phyloP scores from a whole-genome alignment of 73 alveolate genomes.

The Tetrahymena borealis region DNA sequence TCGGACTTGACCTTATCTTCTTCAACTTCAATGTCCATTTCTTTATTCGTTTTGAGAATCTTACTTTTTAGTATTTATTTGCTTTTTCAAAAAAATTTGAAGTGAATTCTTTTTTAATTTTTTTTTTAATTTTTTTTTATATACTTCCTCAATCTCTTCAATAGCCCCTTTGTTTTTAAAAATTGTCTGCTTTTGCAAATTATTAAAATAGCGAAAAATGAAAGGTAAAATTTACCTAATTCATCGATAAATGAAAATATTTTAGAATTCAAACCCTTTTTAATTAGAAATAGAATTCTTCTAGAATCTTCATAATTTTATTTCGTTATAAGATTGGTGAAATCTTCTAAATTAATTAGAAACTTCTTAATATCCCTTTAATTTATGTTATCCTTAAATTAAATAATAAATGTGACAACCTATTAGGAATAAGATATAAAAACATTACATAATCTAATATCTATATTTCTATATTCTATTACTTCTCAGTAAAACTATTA shows the following conservation, averaged over 20 bases:
- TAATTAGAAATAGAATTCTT: not conserved
- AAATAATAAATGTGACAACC: no score
- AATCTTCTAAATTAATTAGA: not conserved
- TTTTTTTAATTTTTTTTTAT: not conserved
- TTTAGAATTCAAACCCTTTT: not conserved
- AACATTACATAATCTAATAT: no score
- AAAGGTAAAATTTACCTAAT: not conserved
- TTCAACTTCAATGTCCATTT: not conserved
- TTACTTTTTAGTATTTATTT: not conserved
- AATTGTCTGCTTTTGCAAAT: not conserved
- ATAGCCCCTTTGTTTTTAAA: no score
- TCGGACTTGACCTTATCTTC: conserved; percentile 55
- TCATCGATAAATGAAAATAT: not conserved
- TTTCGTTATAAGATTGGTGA: not conserved
- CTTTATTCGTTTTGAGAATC: not conserved
- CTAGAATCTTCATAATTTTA: not conserved
- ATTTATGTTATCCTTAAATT: not conserved
- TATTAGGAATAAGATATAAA: no score
- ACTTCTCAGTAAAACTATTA: not conserved
- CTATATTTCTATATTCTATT: not conserved
- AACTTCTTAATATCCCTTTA: not conserved
- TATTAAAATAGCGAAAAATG: not conserved
- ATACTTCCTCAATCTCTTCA: not conserved
- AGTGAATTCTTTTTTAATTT: not conserved
- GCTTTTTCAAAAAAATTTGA: not conserved